Evolutionary conservation across 225 moss, liverwort and hornwort genomes (phyloP), one percentile per base, ranked within the genome.

Genomic region (Lunularia cruciata): DNA sequence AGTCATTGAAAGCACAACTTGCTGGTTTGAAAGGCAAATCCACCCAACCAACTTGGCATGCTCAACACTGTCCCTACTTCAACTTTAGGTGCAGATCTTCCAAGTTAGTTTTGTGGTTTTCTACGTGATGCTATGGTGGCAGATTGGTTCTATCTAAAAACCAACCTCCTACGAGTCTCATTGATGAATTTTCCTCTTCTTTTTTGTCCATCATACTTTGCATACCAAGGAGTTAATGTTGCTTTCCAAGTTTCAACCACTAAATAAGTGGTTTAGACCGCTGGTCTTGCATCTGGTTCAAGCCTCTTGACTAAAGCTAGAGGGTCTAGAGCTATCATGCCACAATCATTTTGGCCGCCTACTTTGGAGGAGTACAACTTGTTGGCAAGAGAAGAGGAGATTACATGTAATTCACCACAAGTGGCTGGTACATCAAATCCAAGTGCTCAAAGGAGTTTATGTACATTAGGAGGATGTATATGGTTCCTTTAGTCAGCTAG

Each of bases 11-110:
- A 23, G 53, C 53, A 7, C 53, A 53, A 23, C 53, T 53, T 53
- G 53, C 53, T n/a, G 22, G 14, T 8, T 53, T 53, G 53, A 53
- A 53, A 20, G 53, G n/a, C 53, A n/a, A n/a, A n/a, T n/a, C n/a
- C n/a, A n/a, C n/a, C n/a, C n/a, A n/a, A n/a, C n/a, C n/a, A n/a
- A n/a, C 13, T n/a, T n/a, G n/a, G n/a, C n/a, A n/a, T n/a, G n/a
- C n/a, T n/a, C n/a, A n/a, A n/a, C n/a, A n/a, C n/a, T n/a, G 22
- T 10, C 22, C 53, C 19, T 12, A 10, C n/a, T n/a, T n/a, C n/a
- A n/a, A n/a, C n/a, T n/a, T n/a, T n/a, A n/a, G n/a, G n/a, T n/a
- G n/a, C n/a, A n/a, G 53, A 20, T 8, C 19, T 53, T n/a, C 53
- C 53, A 53, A 53, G 53, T 10, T 53, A n/a, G 14, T 6, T 53